Evolutionary conservation across 306 rosid species (phyloP), one percentile per base, ranked within the genome.

Genomic region (Prunus fruticosa): DNA sequence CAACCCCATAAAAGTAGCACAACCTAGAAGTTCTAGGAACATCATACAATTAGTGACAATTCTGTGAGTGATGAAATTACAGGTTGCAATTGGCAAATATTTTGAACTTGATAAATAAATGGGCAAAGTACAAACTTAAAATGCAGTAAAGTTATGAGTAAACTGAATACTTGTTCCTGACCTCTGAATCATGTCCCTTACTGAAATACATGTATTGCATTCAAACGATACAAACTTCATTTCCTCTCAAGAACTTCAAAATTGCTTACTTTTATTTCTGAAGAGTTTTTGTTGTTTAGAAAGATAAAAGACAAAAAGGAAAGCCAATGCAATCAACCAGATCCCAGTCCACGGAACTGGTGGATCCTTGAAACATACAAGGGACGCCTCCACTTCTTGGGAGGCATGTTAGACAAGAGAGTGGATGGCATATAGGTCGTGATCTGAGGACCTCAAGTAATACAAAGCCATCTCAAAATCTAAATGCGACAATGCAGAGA

Each of bases 241-340:
- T 47, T 77, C 84, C 74, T 76, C 81, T 65, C 57, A 76, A 76
- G 69, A 63, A 64, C 85, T 69, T 92, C 97, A 96, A 87, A 96
- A 96, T 80, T 90, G 98, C 91, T 93, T 96, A 73, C 97, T 83
- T 85, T 96, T 96, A 82, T 85, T 96, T 80, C 88, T 89, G 82
- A 96, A 96, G 75, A 89, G 80, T 74, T 85, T 86, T 77, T 87
- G 85, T 76, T 85, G 78, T 86, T 80, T 91, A 4, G 87, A 84
- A 81, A 89, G 85, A 85, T 91, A 96, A 79, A 85, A 86, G 77
- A 87, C 74, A 68, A 87, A 84, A 82, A 88, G 73, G 80, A 90
- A 78, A 82, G 86, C 79, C 6, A 15, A 60, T 0, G 81, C 87
- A 62, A 91, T 83, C 5, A 88, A 43, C 12, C 87, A 88, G 46